A percentile compares a stretch with the other conserved stretches of the same genome.
Evolutionary conservation across 2,329 filamentous ascomycete genomes (phyloP).

Genomic region (Curvularia verruculosa): DNA sequence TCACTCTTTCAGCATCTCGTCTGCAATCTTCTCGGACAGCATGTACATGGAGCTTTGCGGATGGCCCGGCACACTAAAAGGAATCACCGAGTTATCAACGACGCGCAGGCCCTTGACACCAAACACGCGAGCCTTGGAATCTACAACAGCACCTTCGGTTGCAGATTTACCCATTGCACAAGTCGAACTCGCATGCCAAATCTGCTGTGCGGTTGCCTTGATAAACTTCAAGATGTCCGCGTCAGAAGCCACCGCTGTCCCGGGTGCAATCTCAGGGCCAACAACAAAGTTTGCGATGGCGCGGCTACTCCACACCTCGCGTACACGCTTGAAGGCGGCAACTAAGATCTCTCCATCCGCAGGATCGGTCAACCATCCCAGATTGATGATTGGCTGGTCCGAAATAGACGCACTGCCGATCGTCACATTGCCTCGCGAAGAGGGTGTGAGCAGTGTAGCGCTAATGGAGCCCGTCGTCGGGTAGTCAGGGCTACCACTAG

Average conservation of each 20-base stretch:
- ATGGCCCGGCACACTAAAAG: conserved; percentile 46
- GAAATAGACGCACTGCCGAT: conserved; percentile 35
- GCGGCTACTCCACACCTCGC: conserved; percentile 33
- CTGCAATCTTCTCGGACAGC: conserved; percentile 29
- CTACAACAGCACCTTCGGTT: conserved; percentile 42
- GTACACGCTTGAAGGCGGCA: conserved; percentile 38
- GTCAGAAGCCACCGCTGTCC: conserved; percentile 28
- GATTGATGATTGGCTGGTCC: conserved; percentile 43
- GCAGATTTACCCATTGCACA: conserved; percentile 36
- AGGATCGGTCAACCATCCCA: conserved; percentile 41
- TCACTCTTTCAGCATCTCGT: neutral
- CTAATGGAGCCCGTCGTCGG: conserved; percentile 25
- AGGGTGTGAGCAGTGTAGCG: conserved; percentile 19
- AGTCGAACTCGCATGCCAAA: conserved; percentile 31
- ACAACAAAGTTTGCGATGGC: conserved; percentile 28
- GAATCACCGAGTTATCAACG: conserved; percentile 42
- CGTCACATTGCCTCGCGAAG: conserved; percentile 39
- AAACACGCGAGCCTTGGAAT: conserved; percentile 42
- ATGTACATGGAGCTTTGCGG: conserved; percentile 35
- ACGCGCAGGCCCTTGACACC: conserved; percentile 45
- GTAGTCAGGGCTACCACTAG: conserved; percentile 18
- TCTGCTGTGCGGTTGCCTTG: conserved; percentile 14
- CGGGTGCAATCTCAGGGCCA: conserved; percentile 37
- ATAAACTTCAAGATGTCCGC: conserved; percentile 47
- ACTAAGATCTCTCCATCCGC: conserved; percentile 42